phyloP scores from a whole-genome alignment of 192 early-diverging fungal genomes.

The Lobosporangium transversale region DNA sequence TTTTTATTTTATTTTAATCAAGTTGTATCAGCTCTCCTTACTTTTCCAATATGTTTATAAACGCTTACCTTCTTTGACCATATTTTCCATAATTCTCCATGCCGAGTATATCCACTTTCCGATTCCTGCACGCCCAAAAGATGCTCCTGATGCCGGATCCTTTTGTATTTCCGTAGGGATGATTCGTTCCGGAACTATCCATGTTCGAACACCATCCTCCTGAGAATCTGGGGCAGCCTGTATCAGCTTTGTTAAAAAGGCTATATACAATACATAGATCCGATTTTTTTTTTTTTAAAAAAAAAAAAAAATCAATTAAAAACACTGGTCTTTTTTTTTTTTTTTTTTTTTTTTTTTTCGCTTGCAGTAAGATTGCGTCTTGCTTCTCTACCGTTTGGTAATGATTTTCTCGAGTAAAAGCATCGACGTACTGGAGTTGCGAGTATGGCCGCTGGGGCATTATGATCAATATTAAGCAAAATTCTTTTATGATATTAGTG shows the following conservation, averaged over 20 bases:
- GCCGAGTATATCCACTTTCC: constrained; percentile 25
- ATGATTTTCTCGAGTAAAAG: constrained; percentile 12
- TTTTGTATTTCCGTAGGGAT: not conserved
- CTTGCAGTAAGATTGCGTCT: not conserved
- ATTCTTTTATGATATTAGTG: not conserved
- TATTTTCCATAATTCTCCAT: not conserved
- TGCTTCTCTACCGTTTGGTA: constrained; percentile 20
- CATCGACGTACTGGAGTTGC: constrained; percentile 26
- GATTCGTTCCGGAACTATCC: constrained; percentile 39
- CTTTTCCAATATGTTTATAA: not conserved
- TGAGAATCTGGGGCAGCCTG: constrained; percentile 12
- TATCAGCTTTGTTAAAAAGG: constrained; percentile 34
- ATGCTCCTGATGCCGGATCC: not conserved
- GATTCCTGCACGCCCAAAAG: constrained; percentile 2
- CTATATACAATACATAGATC: not conserved
- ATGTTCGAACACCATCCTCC: constrained; percentile 1
- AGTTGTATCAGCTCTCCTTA: no score
- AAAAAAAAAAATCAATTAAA: not conserved
- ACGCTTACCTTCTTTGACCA: constrained; percentile 24
- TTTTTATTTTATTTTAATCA: not conserved
- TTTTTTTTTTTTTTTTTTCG: not conserved
- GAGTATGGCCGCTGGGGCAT: constrained; percentile 19
- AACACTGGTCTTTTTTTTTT: not conserved
- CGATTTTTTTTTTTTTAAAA: no score
- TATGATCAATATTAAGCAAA: no score